These are phyloP conservation scores for Pilaira anomala DNA, from an alignment of 192 early-diverging fungal genomes.

Conservation along the genomic window DNA sequence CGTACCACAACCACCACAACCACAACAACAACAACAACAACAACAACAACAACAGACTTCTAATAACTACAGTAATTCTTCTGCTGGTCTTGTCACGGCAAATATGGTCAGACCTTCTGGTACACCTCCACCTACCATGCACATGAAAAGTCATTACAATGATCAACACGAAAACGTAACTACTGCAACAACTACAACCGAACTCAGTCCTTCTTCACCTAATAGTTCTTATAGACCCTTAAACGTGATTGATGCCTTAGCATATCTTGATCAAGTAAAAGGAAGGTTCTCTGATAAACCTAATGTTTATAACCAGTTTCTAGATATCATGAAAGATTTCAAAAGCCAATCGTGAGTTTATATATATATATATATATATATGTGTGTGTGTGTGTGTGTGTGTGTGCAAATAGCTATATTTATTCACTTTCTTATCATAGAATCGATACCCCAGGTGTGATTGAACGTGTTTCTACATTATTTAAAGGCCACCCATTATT, in stretches of 20 bases:
- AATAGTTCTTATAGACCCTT: constrained; percentile 47
- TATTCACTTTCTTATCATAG: constrained; percentile 4
- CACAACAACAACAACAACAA: too few species aligned
- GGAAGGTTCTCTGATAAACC: constrained; percentile 86
- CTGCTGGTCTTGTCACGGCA: neutral
- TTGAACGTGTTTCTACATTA: constrained; percentile 91
- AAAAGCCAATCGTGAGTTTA: constrained; percentile 82
- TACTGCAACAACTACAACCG: too few species aligned
- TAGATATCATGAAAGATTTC: constrained; percentile 99
- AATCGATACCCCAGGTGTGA: constrained; percentile 80
- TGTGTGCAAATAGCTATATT: neutral
- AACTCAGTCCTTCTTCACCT: too few species aligned
- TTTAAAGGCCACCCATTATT: constrained; percentile 85
- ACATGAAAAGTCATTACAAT: too few species aligned
- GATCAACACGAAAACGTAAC: too few species aligned
- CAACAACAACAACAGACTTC: constrained; percentile 3
- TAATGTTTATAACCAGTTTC: constrained; percentile 94
- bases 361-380: neutral
- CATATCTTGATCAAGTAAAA: constrained; percentile 96
- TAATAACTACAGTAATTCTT: neutral
- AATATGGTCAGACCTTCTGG: neutral
- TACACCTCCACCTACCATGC: constrained; percentile 9
- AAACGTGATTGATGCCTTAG: constrained; percentile 91
- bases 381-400: neutral
- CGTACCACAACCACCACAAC: neutral